phyloP scores from a whole-genome alignment of 306 rosid species.

The Vigna angularis region DNA sequence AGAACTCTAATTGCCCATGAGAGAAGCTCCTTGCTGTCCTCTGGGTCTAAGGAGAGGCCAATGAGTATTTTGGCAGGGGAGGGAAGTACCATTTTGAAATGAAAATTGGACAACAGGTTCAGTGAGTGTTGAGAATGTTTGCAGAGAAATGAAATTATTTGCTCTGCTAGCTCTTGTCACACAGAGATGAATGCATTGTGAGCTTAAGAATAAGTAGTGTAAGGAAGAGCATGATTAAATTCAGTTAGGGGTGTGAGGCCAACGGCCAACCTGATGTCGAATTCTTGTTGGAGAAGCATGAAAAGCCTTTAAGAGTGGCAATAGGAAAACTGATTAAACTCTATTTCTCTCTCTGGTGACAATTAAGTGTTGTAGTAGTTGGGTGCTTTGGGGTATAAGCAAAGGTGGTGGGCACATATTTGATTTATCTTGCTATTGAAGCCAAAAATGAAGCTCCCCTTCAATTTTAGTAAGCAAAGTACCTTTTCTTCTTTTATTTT shows the following conservation, averaged over 20 bases:
- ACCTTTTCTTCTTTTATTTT: slow-evolving; percentile 4
- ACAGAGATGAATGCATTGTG: slow-evolving; percentile 37
- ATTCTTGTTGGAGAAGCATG: slow-evolving; percentile 87
- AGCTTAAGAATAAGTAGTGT: slow-evolving; percentile 56
- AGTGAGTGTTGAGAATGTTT: slow-evolving; percentile 13
- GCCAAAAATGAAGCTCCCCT: slow-evolving; percentile 56
- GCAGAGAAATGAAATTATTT: slow-evolving; percentile 38
- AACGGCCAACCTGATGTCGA: slow-evolving; percentile 65
- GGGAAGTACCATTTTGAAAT: slow-evolving; percentile 53
- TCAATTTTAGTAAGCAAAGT: slow-evolving; percentile 47
- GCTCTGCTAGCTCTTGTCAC: slow-evolving; percentile 48
- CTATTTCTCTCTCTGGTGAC: slow-evolving; percentile 45
- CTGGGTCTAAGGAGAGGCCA: slow-evolving; percentile 71
- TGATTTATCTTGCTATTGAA: slow-evolving; percentile 84
- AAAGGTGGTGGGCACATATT: slow-evolving; percentile 78
- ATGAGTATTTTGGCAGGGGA: slow-evolving; percentile 69
- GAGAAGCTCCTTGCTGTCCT: slow-evolving; percentile 76
- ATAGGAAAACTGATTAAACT: slow-evolving; percentile 42
- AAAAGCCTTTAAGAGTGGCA: slow-evolving; percentile 50
- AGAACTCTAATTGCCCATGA: slow-evolving; percentile 76
- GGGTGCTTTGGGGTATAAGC: slow-evolving; percentile 97
- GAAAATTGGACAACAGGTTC: slow-evolving; percentile 28
- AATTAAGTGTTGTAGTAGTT: slow-evolving; percentile 81
- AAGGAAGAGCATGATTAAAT: slow-evolving; percentile 63
- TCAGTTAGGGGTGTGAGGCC: slow-evolving; percentile 80